Evolutionary conservation across 371 early-diverging fungal genomes (phyloP), one percentile per base, ranked within the genome.

Genomic region (Mortierella sp.): DNA sequence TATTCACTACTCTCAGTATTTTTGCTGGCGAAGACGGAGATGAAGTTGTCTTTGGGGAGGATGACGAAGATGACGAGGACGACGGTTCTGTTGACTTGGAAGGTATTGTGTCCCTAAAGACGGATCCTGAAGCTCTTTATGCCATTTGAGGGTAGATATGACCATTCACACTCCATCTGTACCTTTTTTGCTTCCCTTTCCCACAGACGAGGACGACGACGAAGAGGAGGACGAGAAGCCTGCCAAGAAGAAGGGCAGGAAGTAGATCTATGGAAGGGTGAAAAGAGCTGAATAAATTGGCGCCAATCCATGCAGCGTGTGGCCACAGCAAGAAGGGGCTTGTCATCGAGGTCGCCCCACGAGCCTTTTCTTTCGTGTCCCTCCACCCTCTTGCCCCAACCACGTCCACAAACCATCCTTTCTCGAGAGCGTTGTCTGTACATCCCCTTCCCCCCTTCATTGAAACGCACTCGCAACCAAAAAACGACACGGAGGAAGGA

Each of bases 161-260:
- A 7, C 19, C 16, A 16, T 9, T 43, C 45, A 43, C n/a, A 43
- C 9, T 5, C 26, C n/a, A n/a, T n/a, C n/a, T n/a, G n/a, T n/a
- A n/a, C 27, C 26, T 34, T 8, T 57, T 10, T 50, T 18, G 30
- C 8, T 18, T 24, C 23, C 47, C 6, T 28, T 30, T 9, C 4
- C 30, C 30, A 8, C 9, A 38, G 31, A 31, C 14, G 53, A 52
- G 18, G 53, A 52, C 14, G 73, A 67, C 2, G 68, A 64, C 10
- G 74, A 68, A 1, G 68, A 71, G 5, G 72, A 71, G 16, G 71
- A 70, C 1, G 69, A 68, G 4, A 28, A 64, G 69, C 69, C 64
- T 43, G 18, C 54, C 46, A 70, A 70, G 78, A 78, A 78, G 76
- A 76, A 69, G 71, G 43, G 31, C 71, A 78, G 65, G 71, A 78